Conservation (phyloP, 768 basidiomycete species). For the Amanita pallidorosea region DNA sequence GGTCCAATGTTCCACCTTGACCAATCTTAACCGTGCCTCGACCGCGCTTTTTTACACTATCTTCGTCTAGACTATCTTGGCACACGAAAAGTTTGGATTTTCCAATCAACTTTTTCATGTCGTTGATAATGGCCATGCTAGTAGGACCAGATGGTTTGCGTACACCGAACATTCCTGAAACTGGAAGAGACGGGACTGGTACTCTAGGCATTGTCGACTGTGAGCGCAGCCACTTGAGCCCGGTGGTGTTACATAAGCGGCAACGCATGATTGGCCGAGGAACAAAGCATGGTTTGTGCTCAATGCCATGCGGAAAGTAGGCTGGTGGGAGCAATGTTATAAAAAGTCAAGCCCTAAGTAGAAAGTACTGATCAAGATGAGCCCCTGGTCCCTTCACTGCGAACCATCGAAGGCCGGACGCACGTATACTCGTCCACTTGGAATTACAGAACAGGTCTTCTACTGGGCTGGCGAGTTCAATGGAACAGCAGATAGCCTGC, state of each 20-base stretch:
- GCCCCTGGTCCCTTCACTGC: slow-evolving; percentile 23
- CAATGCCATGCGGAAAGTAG: too few relatives aligned
- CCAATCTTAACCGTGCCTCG: slow-evolving; percentile 68
- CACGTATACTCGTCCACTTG: slow-evolving; percentile 20
- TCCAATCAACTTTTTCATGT: slow-evolving; percentile 69
- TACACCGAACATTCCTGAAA: slow-evolving; percentile 80
- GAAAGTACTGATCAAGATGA: slow-evolving; percentile 9
- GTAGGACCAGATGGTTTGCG: slow-evolving; percentile 88
- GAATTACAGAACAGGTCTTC: slow-evolving; percentile 20
- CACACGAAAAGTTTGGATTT: slow-evolving; percentile 74
- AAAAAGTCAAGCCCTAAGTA: too few relatives aligned
- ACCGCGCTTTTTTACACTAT: slow-evolving; percentile 29
- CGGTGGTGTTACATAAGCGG: background rate
- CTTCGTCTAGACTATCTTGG: slow-evolving; percentile 41
- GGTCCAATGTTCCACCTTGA: slow-evolving; percentile 93
- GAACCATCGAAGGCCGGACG: slow-evolving; percentile 1
- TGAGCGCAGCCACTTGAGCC: too few relatives aligned
- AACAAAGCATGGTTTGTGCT: too few relatives aligned
- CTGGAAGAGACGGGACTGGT: slow-evolving; percentile 38
- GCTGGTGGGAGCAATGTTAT: too few relatives aligned
- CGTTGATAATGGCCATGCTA: slow-evolving; percentile 84
- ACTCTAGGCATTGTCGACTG: slow-evolving; percentile 58
- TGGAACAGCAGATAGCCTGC: slow-evolving; percentile 25
- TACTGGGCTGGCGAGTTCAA: slow-evolving; percentile 22
- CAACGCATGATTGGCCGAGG: too few relatives aligned